Evolutionary conservation across 129 eudicot species (phyloP).

Genomic region (Flaveria linearis): DNA sequence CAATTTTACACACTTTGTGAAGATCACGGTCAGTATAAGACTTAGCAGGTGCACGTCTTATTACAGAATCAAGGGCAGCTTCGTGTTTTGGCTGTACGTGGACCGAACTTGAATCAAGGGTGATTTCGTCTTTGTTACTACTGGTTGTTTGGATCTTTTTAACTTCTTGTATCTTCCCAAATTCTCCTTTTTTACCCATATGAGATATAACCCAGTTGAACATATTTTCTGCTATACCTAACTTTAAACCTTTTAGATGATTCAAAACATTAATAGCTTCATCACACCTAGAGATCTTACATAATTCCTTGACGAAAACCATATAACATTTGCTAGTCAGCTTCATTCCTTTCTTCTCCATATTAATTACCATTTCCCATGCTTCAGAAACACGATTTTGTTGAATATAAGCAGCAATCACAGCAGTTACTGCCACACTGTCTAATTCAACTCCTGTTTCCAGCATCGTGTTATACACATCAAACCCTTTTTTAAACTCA

Average conservation of each 20-base stretch:
- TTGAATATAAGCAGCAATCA: conserved; percentile 62
- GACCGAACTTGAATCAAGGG: conserved; percentile 1
- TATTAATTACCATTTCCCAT: conserved; percentile 56
- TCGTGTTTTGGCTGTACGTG: conserved; percentile 7
- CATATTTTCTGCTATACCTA: conserved; percentile 41
- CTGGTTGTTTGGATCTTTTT: conserved; percentile 34
- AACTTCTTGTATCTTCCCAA: conserved; percentile 37
- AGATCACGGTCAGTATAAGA: conserved; percentile 42
- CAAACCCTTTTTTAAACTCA: conserved; percentile 63
- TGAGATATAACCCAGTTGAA: conserved; percentile 43
- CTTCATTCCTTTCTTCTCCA: conserved; percentile 66
- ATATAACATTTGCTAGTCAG: conserved; percentile 50
- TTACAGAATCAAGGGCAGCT: conserved; percentile 12
- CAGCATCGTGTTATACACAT: conserved; percentile 57
- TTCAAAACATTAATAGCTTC: conserved; percentile 57
- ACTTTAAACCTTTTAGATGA: conserved; percentile 50
- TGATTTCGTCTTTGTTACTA: conserved; percentile 10
- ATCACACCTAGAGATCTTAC: conserved; percentile 54
- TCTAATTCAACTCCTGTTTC: conserved; percentile 60
- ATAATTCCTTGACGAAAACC: conserved; percentile 66
- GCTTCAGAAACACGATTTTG: conserved; percentile 62
- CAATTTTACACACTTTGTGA: conserved; percentile 46
- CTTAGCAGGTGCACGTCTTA: conserved; percentile 6
- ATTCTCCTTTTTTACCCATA: conserved; percentile 51
- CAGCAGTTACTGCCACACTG: conserved; percentile 58